phyloP scores from a whole-genome alignment of 2,329 filamentous ascomycete species.

The Cladosporium cucumerinum region DNA sequence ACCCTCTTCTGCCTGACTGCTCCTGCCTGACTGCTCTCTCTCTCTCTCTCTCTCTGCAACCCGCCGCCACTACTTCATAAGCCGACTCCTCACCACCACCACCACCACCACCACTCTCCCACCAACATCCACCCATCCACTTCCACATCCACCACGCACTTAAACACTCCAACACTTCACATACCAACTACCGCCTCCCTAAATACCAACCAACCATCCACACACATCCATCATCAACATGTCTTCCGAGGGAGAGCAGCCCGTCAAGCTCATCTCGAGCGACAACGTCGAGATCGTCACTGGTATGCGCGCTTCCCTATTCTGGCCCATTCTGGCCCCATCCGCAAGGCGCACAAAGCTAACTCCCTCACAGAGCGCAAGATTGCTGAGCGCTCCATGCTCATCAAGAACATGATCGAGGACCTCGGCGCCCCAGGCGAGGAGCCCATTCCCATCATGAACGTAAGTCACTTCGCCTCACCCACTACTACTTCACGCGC shows the following conservation, averaged over 20 bases:
- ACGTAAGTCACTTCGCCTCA: slow-evolving; percentile 44
- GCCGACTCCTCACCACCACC: slow-evolving; percentile 4
- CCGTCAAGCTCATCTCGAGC: slow-evolving; percentile 44
- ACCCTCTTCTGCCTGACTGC: neutral
- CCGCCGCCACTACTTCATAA: slow-evolving; percentile 2
- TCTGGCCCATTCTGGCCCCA: neutral
- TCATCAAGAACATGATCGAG: slow-evolving; percentile 98
- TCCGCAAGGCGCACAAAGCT: slow-evolving; percentile 17
- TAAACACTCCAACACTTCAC: neutral
- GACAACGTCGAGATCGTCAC: slow-evolving; percentile 46
- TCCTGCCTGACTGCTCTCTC: neutral
- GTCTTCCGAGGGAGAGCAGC: slow-evolving; percentile 33
- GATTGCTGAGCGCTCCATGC: slow-evolving; percentile 84
- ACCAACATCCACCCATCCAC: slow-evolving; percentile 6
- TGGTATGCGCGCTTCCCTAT: slow-evolving; percentile 29
- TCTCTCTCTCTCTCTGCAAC: neutral
- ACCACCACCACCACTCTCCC: slow-evolving; percentile 10
- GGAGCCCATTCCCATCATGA: slow-evolving; percentile 83
- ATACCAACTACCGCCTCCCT: neutral
- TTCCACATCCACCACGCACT: slow-evolving; percentile 5
- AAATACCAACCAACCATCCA: slow-evolving; percentile 16
- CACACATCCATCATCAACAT: slow-evolving; percentile 26
- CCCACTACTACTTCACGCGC: slow-evolving; percentile 1
- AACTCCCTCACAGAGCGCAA: slow-evolving; percentile 57
- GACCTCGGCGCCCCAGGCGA: slow-evolving; percentile 67